These are phyloP conservation scores for Fusarium tuaranense DNA, from an alignment of 2,329 filamentous ascomycete species.

Conservation along the genomic window DNA sequence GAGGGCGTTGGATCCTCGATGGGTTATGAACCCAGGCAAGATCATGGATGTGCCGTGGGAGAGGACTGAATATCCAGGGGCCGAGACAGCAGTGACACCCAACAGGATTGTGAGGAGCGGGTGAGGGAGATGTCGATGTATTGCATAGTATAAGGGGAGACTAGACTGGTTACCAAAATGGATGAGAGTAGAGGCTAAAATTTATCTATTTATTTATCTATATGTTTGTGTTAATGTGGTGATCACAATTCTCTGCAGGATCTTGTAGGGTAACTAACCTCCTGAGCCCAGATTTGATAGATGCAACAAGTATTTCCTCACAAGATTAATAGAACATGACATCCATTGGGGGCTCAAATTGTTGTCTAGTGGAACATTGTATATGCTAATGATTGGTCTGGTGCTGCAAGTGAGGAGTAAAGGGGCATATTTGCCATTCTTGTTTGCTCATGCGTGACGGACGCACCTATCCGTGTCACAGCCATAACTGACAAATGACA, in stretches of 20 bases:
- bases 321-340: background rate
- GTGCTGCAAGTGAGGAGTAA: background rate
- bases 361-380: background rate
- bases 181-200: background rate
- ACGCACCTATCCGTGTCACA: background rate
- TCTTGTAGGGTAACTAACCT: background rate
- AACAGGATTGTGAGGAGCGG: slow-evolving; percentile 26
- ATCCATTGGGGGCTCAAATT: background rate
- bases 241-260: background rate
- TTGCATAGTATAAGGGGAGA: background rate
- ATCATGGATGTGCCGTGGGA: slow-evolving; percentile 78
- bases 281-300: background rate
- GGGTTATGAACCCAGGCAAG: slow-evolving; percentile 94
- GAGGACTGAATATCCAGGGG: slow-evolving; percentile 35
- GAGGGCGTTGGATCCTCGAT: slow-evolving; percentile 82
- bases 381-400: background rate
- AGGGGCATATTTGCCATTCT: background rate
- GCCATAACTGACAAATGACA: background rate
- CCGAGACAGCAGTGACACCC: slow-evolving; percentile 41
- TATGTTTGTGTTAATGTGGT: background rate
- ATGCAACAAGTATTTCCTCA: background rate
- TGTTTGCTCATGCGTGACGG: background rate
- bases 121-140: background rate
- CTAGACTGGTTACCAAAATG: background rate
- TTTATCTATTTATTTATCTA: background rate